Base-by-base conservation (phyloP, 176 grass and related monocot species). In the Eragrostis nindensis region DNA sequence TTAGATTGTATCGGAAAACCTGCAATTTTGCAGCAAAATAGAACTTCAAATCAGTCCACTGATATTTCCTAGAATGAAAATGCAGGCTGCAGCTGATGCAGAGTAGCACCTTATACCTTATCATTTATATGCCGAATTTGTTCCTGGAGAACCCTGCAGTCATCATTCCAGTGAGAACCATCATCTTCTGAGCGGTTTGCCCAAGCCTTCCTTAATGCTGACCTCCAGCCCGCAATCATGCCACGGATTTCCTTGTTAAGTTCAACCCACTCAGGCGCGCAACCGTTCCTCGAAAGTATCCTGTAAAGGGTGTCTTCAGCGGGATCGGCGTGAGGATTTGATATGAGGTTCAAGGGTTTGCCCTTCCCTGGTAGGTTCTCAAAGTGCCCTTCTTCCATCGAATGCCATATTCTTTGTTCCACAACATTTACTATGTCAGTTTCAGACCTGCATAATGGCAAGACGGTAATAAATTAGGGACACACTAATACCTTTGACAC, bases 301-400 rank as follows among this genome's bases (percentile, higher is more conserved):
- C 89, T 71, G 75, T 94, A 97, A 50, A 97, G 84, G 39, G 94
- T 97, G 56, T 94, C 95, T 74, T 97, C 90, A 11, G 95, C 92
- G 25, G 92, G 95, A 82, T 97, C 95, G 1, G 83, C 92, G 50
- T 97, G 89, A 22, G 95, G 89, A 40, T 92, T 94, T 46, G 87
- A 75, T 27, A 48, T 43, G 26, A 94, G 88, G 70, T 97, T 86
- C 24, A 97, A 71, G 45, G 94, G 94, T 69, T 90, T 92, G 38
- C 95, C 95, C 83, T 92, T 97, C 62, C 94, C 94, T 16, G 87
- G 89, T 21, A 97, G 89, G 18, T 97, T 97, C 76, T 97, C 92
- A 42, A 97, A 94, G 46, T 94, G 92, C 13, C 94, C 94, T 87
- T 94, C 87, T 84, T 97, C 95, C 92, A 97, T 97, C 7, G 95